Base-by-base conservation (phyloP, 768 basidiomycete species). In the Leccinum disarticulatum region DNA sequence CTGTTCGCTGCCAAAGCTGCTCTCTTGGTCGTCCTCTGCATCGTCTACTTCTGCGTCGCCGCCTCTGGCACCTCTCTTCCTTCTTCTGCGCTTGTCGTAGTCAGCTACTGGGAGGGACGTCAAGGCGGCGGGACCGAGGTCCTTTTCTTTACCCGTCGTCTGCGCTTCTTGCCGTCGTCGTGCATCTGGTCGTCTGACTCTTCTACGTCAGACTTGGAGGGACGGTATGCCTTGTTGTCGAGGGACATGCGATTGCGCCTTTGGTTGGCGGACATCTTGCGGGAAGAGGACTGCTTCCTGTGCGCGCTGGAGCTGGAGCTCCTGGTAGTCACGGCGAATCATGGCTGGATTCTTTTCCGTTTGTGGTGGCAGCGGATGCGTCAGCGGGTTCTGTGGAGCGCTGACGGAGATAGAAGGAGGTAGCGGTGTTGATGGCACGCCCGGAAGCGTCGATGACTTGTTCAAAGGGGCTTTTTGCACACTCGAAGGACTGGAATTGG, bases 211-310 rank as follows among this genome's bases (percentile, higher is more conserved):
- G 86, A 88, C 57, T 72, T 70, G 1, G 84, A 74, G 19, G 91
- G 91, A 55, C 82, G 82, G 66, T 93, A 94, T 1, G 91, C 91
- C 70, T 88, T 90, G 74, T 93, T 91, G 71, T 93, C 92, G 25
- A 77, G 67, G 0, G 88, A 88, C 61, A 91, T 90, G 33, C 87
- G 83, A 64, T 80, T 81, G 27, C 85, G 82, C 68, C 79, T 83
- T 61, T 80, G 75, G 8, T 66, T 67, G 1, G 75, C 67, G 25
- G 66, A 61, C 9, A 70, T 61, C 68, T 74, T 73, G 72, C 74
- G 69, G 66, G 76, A 58, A 66, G 72, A 28, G 68, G 61, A 53
- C 17, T 72, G 68, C 3, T 70, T 66, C 66, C 7, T 63, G 66
- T 55, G 61, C 8, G 53, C 52, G 59, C 64, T 73, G 73, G 49